Conservation (phyloP, 805 yeast species). For the Saccharomyces mikatae region DNA sequence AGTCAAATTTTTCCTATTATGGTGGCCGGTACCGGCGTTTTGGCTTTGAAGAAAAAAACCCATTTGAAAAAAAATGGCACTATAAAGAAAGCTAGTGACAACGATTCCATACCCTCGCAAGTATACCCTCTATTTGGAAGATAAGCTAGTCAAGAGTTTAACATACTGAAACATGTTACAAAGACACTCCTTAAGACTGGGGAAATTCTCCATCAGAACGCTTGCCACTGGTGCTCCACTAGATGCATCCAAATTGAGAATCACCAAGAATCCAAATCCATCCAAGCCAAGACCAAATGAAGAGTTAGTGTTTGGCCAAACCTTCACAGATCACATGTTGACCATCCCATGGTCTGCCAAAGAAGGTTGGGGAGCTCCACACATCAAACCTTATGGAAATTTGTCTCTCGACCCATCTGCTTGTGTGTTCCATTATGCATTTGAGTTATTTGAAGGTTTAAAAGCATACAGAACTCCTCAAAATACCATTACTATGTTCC, state of each 20-base stretch:
- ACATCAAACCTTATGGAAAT: conserved; percentile 76
- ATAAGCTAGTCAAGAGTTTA: neutral
- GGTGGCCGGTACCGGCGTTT: conserved; percentile 6
- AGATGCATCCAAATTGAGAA: conserved; percentile 46
- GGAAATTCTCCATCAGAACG: conserved; percentile 7
- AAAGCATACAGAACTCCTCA: conserved; percentile 72
- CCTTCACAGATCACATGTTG: conserved; percentile 85
- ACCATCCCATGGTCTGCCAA: conserved; percentile 72
- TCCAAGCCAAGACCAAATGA: conserved; percentile 52
- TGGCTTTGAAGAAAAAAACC: neutral
- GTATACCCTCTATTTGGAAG: neutral
- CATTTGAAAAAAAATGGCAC: neutral
- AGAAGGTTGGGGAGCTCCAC: conserved; percentile 84
- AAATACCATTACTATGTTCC: conserved; percentile 70
- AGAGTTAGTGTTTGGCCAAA: conserved; percentile 58
- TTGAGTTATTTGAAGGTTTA: conserved; percentile 91
- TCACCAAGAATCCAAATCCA: conserved; percentile 42
- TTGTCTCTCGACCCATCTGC: conserved; percentile 77
- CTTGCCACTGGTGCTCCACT: conserved; percentile 34
- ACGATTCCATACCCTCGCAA: neutral
- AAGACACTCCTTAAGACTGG: conserved; percentile 4
- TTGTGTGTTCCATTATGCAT: conserved; percentile 88
- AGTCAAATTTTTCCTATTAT: neutral
- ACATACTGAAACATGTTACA: conserved; percentile 7
- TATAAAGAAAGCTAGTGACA: neutral